Evolutionary conservation across 78 protist genomes (phyloP).

Genomic region (Parvularia atlantis): DNA sequence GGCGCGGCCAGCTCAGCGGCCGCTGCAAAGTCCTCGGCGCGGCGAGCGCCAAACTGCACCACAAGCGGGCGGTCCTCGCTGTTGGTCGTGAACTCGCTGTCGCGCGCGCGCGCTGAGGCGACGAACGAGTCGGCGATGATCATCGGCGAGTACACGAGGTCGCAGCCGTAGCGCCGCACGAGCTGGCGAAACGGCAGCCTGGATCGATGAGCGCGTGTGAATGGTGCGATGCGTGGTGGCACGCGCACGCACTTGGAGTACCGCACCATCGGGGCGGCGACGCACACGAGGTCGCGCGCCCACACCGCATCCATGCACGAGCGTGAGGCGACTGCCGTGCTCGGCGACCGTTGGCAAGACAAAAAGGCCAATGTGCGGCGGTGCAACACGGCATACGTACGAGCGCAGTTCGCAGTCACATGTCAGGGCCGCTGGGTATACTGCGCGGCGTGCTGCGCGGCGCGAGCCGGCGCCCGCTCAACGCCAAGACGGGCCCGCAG

Average conservation of each 20-base stretch:
- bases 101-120: slow-evolving; percentile 28
- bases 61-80: slow-evolving; percentile 46
- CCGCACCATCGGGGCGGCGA: slow-evolving; percentile 70
- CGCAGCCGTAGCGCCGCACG: slow-evolving; percentile 36
- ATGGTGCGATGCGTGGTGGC: not conserved
- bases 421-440: too few species aligned
- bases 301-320: too few species aligned
- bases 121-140: slow-evolving; percentile 10
- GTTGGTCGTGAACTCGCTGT: slow-evolving; percentile 44
- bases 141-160: slow-evolving; percentile 69
- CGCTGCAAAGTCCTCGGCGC: slow-evolving; percentile 21
- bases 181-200: slow-evolving; percentile 25
- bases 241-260: slow-evolving; percentile 31
- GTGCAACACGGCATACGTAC: too few species aligned
- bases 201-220: not conserved
- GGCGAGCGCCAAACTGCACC: slow-evolving; percentile 67
- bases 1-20: slow-evolving; percentile 53
- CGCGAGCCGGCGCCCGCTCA: too few species aligned
- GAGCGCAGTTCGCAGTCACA: too few species aligned
- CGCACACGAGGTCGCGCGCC: not conserved
- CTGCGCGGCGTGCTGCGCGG: too few species aligned
- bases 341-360: too few species aligned
- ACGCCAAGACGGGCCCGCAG: too few species aligned
- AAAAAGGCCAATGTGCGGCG: too few species aligned
- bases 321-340: too few species aligned